These are phyloP conservation scores for Akanthomyces uredinophilus DNA, from an alignment of 2,329 filamentous ascomycete species.

Conservation along the genomic window DNA sequence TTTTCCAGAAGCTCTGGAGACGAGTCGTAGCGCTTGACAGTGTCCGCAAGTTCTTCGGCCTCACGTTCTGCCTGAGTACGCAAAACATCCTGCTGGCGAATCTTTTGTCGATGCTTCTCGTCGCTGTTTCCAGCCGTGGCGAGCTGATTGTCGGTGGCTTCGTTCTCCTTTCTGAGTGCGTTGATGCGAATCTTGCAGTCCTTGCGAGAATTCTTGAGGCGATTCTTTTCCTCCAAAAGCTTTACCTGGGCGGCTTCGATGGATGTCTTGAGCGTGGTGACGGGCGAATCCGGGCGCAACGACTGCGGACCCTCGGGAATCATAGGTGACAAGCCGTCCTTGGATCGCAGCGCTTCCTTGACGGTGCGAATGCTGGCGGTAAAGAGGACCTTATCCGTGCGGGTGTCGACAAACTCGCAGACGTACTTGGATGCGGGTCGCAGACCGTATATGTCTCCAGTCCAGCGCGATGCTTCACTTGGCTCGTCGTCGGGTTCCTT, in stretches of 20 bases:
- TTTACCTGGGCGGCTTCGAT: conserved; percentile 68
- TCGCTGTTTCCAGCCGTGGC: conserved; percentile 67
- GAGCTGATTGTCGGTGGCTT: conserved; percentile 60
- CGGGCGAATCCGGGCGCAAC: conserved; percentile 69
- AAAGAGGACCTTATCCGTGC: conserved; percentile 62
- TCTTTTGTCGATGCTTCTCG: conserved; percentile 69
- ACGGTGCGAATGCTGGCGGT: conserved; percentile 66
- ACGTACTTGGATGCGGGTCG: conserved; percentile 71
- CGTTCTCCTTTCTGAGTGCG: conserved; percentile 66
- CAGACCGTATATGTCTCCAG: conserved; percentile 64
- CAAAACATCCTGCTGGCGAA: conserved; percentile 69
- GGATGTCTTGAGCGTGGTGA: conserved; percentile 70
- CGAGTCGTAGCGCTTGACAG: conserved; percentile 58
- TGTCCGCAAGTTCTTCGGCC: conserved; percentile 48
- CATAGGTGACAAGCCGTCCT: conserved; percentile 25
- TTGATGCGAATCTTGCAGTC: conserved; percentile 69
- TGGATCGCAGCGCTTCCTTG: conserved; percentile 36
- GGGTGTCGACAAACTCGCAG: conserved; percentile 69
- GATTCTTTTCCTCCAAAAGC: conserved; percentile 62
- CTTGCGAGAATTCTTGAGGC: conserved; percentile 65
- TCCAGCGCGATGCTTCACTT: conserved; percentile 54
- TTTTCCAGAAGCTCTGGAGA: conserved; percentile 58
- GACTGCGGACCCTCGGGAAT: conserved; percentile 49
- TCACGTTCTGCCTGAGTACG: conserved; percentile 61
- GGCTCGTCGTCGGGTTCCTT: conserved; percentile 28